A percentile compares a stretch with the other conserved stretches of the same genome.
phyloP scores from a whole-genome alignment of 1,139 yeast genomes.

The Yamadazyma sp. region DNA sequence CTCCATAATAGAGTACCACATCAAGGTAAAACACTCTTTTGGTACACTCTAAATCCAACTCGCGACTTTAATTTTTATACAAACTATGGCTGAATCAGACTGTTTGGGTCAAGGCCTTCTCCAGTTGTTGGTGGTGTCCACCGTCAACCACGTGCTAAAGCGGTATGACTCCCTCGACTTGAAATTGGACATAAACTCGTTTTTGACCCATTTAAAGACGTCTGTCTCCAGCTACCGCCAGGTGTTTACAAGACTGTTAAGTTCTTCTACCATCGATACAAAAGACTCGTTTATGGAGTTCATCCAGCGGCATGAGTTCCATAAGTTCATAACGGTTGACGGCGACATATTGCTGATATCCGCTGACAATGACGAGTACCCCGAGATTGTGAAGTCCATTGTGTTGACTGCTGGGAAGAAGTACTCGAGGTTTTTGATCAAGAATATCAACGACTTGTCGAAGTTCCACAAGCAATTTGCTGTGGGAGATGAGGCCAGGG shows the following conservation, averaged over 20 bases:
- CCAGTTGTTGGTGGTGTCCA: constrained; percentile 29
- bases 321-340: constrained; percentile 11
- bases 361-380: constrained; percentile 12
- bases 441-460: constrained; percentile 28
- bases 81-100: constrained; percentile 13
- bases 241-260: constrained; percentile 13
- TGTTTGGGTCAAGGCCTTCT: constrained; percentile 20
- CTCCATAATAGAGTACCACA: too few relatives aligned
- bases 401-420: constrained; percentile 25
- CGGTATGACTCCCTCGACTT: constrained; percentile 15
- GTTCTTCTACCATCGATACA: constrained; percentile 10
- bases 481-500: constrained; percentile 1
- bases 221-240: constrained; percentile 10
- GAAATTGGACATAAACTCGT: constrained; percentile 12
- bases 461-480: neutral
- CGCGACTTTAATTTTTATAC: neutral
- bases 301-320: constrained; percentile 9
- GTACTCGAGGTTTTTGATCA: constrained; percentile 26
- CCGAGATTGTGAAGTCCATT: constrained; percentile 22
- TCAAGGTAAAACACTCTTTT: too few relatives aligned
- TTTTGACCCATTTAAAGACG: constrained; percentile 12
- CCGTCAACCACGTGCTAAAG: constrained; percentile 26
- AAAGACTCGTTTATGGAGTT: constrained; percentile 10
- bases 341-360: constrained; percentile 13
- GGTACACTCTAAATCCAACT: too few relatives aligned